Evolutionary conservation across 1,284 basidiomycete species (phyloP), one percentile per base, ranked within the genome.

Genomic region (Fomitopsis palustris): DNA sequence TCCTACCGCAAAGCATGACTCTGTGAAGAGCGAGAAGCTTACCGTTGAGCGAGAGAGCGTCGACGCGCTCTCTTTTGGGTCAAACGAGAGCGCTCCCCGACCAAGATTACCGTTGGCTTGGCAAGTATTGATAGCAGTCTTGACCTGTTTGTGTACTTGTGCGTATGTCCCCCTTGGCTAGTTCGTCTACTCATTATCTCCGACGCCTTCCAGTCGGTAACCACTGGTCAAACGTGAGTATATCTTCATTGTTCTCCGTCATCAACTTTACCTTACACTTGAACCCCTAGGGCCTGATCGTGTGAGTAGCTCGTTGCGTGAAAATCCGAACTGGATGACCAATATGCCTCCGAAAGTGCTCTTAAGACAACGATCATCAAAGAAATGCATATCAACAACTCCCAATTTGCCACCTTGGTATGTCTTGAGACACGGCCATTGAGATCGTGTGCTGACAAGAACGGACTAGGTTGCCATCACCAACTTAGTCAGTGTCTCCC

Each of bases 341-440:
- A 6, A 33, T 38, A 31, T n/a, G 16, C 35, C 53, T 7, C 41
- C 49, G 53, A 21, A 47, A 76, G 75, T 8, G 66, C 78, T 2
- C 63, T 78, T 61, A 79, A 78, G 65, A 78, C 77, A 6, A 79
- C 77, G 3, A 78, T 79, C 63, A 75, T 78, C 56, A 74, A 72
- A 47, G 73, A 77, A 63, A 73, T 74, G 1, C 64, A 77, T 27
- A 78, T 79, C 66, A 79, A 79, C 67, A 78, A 79, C 64, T 77
- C 77, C 10, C 69, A 78, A 59, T 79, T 79, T 58, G 77, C 78
- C 17, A 78, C 77, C 31, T 62, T 79, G 59, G 77, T 73, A 55
- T 14, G 60, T 54, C 2, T 41, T 27, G 0, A 31, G 12, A 14
- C 10, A 37, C 14, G 1, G n/a, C 31, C 1, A 27, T 2, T 25